A percentile compares a stretch with the other conserved stretches of the same genome.
These are phyloP conservation scores for Pezizomycotina sp. DNA, from an alignment of 2,329 filamentous ascomycete genomes.

Conservation along the genomic window DNA sequence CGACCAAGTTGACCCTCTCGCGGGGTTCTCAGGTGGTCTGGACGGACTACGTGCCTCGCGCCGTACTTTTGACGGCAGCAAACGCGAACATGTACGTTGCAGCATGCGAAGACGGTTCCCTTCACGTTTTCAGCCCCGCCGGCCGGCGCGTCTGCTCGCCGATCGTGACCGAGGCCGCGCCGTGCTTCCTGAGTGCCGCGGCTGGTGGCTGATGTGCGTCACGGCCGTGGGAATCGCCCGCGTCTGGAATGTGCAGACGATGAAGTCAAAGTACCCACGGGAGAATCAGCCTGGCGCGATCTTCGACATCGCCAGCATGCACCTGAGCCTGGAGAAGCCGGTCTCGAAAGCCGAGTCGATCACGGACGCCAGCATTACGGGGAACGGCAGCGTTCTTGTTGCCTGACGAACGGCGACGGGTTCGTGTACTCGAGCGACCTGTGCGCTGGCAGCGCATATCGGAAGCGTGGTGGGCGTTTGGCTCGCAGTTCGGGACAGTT, in stretches of 20 bases:
- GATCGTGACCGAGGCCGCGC: constrained; percentile 75
- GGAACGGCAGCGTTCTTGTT: constrained; percentile 72
- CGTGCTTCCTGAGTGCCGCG: constrained; percentile 77
- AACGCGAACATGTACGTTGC: constrained; percentile 84
- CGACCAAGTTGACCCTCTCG: constrained; percentile 64
- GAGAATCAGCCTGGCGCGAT: constrained; percentile 49
- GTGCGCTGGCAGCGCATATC: constrained; percentile 93
- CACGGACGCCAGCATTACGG: constrained; percentile 81
- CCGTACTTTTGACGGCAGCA: constrained; percentile 77
- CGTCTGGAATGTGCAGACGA: constrained; percentile 79
- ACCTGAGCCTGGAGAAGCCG: constrained; percentile 54
- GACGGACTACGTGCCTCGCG: constrained; percentile 81
- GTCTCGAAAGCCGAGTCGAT: constrained; percentile 49
- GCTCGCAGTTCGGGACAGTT: constrained; percentile 97
- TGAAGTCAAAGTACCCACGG: constrained; percentile 73
- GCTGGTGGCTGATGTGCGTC: constrained; percentile 77
- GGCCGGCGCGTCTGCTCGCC: constrained; percentile 73
- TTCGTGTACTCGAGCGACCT: constrained; percentile 75
- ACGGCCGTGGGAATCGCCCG: constrained; percentile 77
- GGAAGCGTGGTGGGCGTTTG: constrained; percentile 94
- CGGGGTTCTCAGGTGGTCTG: constrained; percentile 69
- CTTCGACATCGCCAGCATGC: constrained; percentile 68
- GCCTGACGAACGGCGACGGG: constrained; percentile 83
- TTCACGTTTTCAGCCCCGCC: constrained; percentile 85
- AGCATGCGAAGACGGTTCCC: constrained; percentile 77